A percentile compares a stretch with the other conserved stretches of the same genome.
These are phyloP conservation scores for Collybia nuda DNA, from an alignment of 768 basidiomycete species.

Conservation along the genomic window DNA sequence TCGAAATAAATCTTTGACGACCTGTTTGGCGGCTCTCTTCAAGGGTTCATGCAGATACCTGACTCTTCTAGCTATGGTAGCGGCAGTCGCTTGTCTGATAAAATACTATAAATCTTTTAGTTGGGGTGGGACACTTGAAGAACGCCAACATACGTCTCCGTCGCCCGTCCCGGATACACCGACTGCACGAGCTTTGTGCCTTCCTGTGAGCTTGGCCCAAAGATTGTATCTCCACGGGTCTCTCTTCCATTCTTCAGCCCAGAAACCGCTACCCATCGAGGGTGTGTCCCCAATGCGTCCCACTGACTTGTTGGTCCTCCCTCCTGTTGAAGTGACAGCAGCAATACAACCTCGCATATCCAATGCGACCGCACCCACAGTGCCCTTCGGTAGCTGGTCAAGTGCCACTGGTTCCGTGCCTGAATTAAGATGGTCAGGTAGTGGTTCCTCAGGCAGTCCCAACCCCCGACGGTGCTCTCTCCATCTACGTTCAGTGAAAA, in stretches of 20 bases:
- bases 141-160: conserved; percentile 61
- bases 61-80: conserved; percentile 66
- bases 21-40: conserved; percentile 49
- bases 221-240: conserved; percentile 30
- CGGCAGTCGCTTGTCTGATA: conserved; percentile 68
- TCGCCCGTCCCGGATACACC: conserved; percentile 86
- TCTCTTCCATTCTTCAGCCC: conserved; percentile 76
- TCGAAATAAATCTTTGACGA: conserved; percentile 54
- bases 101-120: conserved; percentile 53
- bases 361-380: conserved; percentile 83
- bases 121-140: conserved; percentile 3
- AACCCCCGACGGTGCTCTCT: conserved; percentile 72
- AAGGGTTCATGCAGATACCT: conserved; percentile 59
- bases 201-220: conserved; percentile 19
- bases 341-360: conserved; percentile 75
- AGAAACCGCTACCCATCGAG: conserved; percentile 74
- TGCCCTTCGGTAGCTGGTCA: conserved; percentile 70
- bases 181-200: conserved; percentile 40
- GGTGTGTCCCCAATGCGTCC: conserved; percentile 87
- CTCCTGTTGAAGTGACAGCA: conserved; percentile 76
- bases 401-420: conserved; percentile 25
- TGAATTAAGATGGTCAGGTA: conserved; percentile 30
- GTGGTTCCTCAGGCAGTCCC: conserved; percentile 68
- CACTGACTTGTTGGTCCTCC: conserved; percentile 79
- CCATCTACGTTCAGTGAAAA: conserved; percentile 76